These are phyloP conservation scores for Xylaria sp. DNA, from an alignment of 2,329 filamentous ascomycete species.

Conservation along the genomic window DNA sequence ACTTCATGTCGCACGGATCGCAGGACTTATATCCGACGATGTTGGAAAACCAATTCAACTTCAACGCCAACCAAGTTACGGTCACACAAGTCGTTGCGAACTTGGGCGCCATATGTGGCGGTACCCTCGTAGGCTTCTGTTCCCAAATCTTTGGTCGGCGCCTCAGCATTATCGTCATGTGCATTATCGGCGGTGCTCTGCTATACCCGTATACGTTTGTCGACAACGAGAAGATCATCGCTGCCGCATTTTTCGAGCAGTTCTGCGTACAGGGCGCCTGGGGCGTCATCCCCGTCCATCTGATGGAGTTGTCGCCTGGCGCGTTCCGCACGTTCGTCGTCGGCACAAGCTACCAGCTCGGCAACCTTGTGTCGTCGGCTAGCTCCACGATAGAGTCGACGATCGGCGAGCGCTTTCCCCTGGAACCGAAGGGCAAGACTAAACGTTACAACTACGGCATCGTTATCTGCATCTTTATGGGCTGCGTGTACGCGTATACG, in stretches of 20 bases:
- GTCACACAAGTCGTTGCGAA: constrained; percentile 75
- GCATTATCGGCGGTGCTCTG: constrained; percentile 69
- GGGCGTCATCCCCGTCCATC: constrained; percentile 75
- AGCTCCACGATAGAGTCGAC: constrained; percentile 77
- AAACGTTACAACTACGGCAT: constrained; percentile 73
- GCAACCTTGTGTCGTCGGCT: constrained; percentile 71
- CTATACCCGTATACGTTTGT: constrained; percentile 84
- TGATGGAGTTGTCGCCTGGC: constrained; percentile 76
- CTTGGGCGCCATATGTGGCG: constrained; percentile 70
- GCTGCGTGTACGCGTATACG: constrained; percentile 71
- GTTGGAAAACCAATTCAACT: constrained; percentile 58
- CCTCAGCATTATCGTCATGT: constrained; percentile 68
- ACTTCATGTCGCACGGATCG: constrained; percentile 85
- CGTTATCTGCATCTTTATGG: constrained; percentile 92
- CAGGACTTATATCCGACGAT: constrained; percentile 65
- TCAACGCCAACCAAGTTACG: constrained; percentile 60
- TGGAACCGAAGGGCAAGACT: constrained; percentile 57
- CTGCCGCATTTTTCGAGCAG: constrained; percentile 82
- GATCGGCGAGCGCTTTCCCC: constrained; percentile 74
- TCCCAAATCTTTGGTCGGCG: constrained; percentile 72
- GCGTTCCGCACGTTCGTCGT: constrained; percentile 75
- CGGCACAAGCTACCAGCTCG: constrained; percentile 75
- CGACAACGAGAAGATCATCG: constrained; percentile 65
- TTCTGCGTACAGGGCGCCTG: constrained; percentile 79
- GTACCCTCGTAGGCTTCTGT: constrained; percentile 66